Percentiles rank a stretch among this genome's conserved stretches.
Conservation (phyloP, 164 flowering plant species). For the Warburgia ugandensis region DNA sequence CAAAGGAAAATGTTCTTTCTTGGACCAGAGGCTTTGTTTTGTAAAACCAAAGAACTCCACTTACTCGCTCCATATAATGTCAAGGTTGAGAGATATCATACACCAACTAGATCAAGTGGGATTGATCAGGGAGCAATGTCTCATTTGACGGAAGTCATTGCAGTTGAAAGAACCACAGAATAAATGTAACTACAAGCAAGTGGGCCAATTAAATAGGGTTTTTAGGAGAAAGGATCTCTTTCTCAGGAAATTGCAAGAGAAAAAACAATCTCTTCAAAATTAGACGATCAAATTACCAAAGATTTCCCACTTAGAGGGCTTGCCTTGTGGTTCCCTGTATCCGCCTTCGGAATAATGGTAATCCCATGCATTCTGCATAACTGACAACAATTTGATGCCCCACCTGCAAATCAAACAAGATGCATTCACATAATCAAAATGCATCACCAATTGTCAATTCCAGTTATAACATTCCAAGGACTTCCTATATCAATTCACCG, state of each 20-base stretch:
- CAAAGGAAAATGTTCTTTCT: no score
- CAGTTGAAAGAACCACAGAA: neutral
- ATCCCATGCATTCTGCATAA: conserved; percentile 90
- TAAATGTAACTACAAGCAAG: neutral
- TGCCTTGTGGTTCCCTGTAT: conserved; percentile 90
- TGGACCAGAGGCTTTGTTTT: no score
- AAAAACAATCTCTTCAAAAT: neutral
- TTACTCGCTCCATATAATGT: no score
- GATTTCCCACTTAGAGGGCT: conserved; percentile 23
- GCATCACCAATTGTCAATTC: neutral
- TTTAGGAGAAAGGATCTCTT: neutral
- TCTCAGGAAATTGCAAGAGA: neutral
- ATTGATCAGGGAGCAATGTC: neutral
- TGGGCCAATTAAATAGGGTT: neutral
- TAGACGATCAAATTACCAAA: neutral
- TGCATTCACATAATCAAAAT: neutral
- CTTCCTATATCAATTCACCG: neutral
- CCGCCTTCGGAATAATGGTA: conserved; percentile 86
- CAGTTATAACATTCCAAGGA: neutral
- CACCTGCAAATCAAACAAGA: conserved; percentile 35
- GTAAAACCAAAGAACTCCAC: no score
- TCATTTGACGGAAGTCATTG: neutral
- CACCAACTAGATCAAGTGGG: no score
- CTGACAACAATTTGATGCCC: conserved; percentile 90
- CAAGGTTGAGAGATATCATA: no score